Conservation (phyloP, 352 stramenopile genomes). For the Phytopythium oedochilum region DNA sequence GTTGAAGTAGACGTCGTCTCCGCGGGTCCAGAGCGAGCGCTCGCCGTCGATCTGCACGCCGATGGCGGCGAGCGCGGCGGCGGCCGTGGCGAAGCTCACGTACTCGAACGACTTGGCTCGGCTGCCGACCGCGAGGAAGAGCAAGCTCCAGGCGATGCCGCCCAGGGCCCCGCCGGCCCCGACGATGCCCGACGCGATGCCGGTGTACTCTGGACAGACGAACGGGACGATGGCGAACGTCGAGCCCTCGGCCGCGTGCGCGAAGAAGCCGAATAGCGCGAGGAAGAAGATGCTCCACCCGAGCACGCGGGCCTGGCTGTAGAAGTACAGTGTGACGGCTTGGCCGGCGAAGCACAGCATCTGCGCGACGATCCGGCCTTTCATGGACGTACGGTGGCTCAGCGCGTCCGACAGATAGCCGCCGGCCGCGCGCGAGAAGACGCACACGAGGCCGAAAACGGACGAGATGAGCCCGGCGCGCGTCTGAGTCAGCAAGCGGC, state of each 20-base stretch:
- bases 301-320: conserved; percentile 50
- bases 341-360: conserved; percentile 69
- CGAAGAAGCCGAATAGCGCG: conserved; percentile 88
- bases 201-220: conserved; percentile 31
- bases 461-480: conserved; percentile 81
- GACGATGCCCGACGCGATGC: conserved; percentile 42
- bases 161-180: conserved; percentile 48
- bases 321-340: conserved; percentile 79
- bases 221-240: conserved; percentile 65
- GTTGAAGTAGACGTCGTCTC: conserved; percentile 5
- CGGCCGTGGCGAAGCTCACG: conserved; percentile 30
- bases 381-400: conserved; percentile 70
- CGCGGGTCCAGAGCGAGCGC: conserved; percentile 13
- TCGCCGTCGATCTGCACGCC: conserved; percentile 17
- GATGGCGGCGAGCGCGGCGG: conserved; percentile 12
- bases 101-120: conserved; percentile 31
- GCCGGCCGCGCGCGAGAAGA: conserved; percentile 87
- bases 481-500: conserved; percentile 26
- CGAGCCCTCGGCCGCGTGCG: conserved; percentile 37
- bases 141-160: conserved; percentile 35
- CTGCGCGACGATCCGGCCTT: conserved; percentile 77
- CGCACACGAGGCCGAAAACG: conserved; percentile 92
- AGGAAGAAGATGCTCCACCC: conserved; percentile 66
- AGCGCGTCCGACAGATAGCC: conserved; percentile 77
- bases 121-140: conserved; percentile 36